Evolutionary conservation across 129 eudicot genomes (phyloP).

Genomic region (Helianthus tuberosus): DNA sequence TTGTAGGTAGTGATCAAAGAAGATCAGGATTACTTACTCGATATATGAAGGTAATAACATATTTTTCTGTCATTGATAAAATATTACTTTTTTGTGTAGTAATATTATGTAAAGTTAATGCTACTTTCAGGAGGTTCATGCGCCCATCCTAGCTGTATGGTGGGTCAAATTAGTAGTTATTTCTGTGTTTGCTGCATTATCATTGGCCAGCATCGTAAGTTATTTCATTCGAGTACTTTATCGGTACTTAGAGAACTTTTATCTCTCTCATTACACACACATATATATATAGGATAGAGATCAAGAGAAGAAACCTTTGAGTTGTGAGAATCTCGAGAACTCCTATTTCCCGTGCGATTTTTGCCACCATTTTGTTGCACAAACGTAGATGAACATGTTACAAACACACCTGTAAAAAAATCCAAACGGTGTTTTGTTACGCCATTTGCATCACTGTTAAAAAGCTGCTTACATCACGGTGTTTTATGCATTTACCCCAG

Average conservation of each 20-base stretch:
- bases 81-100: slow-evolving; percentile 19
- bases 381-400: too few relatives aligned
- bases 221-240: slow-evolving; percentile 3
- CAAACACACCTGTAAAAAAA: too few relatives aligned
- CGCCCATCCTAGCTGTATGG: slow-evolving; percentile 84
- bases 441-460: too few relatives aligned
- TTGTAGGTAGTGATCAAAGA: slow-evolving; percentile 57
- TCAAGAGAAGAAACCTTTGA: too few relatives aligned
- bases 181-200: slow-evolving; percentile 67
- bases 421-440: too few relatives aligned
- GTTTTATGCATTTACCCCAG: too few relatives aligned
- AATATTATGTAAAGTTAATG: slow-evolving; percentile 1
- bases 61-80: slow-evolving; percentile 1
- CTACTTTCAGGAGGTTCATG: slow-evolving; percentile 82
- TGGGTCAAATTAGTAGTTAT: slow-evolving; percentile 74
- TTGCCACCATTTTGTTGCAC: too few relatives aligned
- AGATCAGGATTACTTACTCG: slow-evolving; percentile 81
- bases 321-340: too few relatives aligned
- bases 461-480: too few relatives aligned
- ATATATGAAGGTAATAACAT: slow-evolving; percentile 83
- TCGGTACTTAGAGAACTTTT: slow-evolving; percentile 7
- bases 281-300: too few relatives aligned
- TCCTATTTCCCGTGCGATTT: too few relatives aligned
- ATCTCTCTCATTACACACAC: background rate
- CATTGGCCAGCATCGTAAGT: slow-evolving; percentile 97